A percentile compares a stretch with the other conserved stretches of the same genome.
Evolutionary conservation across 2,329 filamentous ascomycete genomes (phyloP).

Genomic region (Ceratocystis alfenasii): DNA sequence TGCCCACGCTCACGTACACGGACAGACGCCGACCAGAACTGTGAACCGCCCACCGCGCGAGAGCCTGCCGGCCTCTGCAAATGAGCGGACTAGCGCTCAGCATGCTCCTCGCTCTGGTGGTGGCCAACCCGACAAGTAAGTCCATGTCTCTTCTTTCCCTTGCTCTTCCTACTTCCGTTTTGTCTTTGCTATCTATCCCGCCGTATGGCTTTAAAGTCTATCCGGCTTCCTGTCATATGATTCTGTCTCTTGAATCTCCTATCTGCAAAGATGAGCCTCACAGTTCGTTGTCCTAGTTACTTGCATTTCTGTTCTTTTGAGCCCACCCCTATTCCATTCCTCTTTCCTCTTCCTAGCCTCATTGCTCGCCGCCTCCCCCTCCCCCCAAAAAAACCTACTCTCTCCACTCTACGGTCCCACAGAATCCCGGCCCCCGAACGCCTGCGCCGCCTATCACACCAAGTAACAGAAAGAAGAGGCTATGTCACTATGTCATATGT

Average conservation of each 20-base stretch:
- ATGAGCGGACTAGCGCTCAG: constrained; percentile 35
- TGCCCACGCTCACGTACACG: constrained; percentile 47
- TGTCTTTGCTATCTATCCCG: constrained; percentile 14
- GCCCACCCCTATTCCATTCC: not conserved
- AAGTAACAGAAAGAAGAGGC: not conserved
- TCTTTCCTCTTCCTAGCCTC: constrained; percentile 10
- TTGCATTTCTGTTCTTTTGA: too few relatives aligned
- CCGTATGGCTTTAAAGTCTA: not conserved
- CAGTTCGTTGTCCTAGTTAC: too few relatives aligned
- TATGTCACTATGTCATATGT: not conserved
- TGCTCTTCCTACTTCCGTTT: constrained; percentile 14
- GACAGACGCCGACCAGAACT: constrained; percentile 43
- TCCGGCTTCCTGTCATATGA: not conserved
- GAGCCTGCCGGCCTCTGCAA: constrained; percentile 37
- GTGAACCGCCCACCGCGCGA: constrained; percentile 42
- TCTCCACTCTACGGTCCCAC: constrained; percentile 18
- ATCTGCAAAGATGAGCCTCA: too few relatives aligned
- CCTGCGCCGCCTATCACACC: constrained; percentile 14
- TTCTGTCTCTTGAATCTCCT: not conserved
- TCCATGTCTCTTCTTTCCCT: constrained; percentile 24
- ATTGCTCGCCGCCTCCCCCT: constrained; percentile 1
- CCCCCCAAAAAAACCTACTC: not conserved
- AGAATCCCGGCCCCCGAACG: constrained; percentile 17
- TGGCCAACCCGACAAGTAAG: constrained; percentile 47
- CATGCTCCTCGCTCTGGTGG: constrained; percentile 29